These are phyloP conservation scores for Gossypium davidsonii DNA, from an alignment of 441 rosid genomes.

Conservation along the genomic window DNA sequence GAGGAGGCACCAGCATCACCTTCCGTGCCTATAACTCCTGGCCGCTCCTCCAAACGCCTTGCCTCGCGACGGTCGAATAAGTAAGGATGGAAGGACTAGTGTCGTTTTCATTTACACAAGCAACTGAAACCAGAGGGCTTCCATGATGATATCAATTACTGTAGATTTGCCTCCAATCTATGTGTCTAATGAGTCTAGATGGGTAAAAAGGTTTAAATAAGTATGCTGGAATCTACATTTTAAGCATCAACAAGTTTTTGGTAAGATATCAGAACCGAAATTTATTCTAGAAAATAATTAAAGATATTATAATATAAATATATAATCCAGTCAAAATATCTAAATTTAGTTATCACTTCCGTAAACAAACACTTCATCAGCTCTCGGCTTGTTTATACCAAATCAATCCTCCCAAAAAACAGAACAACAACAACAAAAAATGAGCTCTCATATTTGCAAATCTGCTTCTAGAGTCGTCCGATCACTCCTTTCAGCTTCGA, in stretches of 20 bases:
- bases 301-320: background rate
- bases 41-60: constrained; percentile 33
- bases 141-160: background rate
- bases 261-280: too few species aligned
- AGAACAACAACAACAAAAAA: constrained; percentile 13
- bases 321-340: background rate
- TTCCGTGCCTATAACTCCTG: constrained; percentile 44
- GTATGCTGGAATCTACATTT: background rate
- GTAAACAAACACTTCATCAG: background rate
- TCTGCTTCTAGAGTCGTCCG: constrained; percentile 70
- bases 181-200: background rate
- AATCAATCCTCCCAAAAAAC: background rate
- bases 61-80: constrained; percentile 60
- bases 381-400: background rate
- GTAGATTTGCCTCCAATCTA: background rate
- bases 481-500: constrained; percentile 65
- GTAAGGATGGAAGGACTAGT: constrained; percentile 82
- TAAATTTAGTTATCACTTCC: background rate
- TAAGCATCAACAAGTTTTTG: too few species aligned
- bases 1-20: background rate
- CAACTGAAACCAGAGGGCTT: background rate
- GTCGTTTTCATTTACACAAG: background rate
- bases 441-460: constrained; percentile 71
- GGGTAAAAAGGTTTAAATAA: background rate
- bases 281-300: too few species aligned